These are phyloP conservation scores for Trichoderma sp. DNA, from an alignment of 2,329 filamentous ascomycete genomes.

Conservation along the genomic window DNA sequence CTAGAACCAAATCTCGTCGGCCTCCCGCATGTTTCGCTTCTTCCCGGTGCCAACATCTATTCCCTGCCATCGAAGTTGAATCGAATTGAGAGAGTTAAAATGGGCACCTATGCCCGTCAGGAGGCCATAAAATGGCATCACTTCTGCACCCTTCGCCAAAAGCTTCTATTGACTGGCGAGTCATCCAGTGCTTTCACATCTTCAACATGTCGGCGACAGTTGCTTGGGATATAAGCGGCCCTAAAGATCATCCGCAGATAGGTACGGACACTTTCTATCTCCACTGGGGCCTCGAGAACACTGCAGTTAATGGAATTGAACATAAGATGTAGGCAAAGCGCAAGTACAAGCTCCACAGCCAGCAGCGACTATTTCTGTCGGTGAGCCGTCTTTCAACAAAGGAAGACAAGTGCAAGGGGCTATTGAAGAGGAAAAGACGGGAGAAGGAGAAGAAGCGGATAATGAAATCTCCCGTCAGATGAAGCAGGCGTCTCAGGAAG, in stretches of 20 bases:
- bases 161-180: neutral
- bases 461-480: neutral
- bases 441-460: too few relatives aligned
- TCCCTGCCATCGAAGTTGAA: neutral
- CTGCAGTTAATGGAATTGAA: too few relatives aligned
- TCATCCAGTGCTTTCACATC: neutral
- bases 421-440: too few relatives aligned
- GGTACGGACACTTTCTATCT: too few relatives aligned
- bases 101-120: neutral
- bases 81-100: neutral
- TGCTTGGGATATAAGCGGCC: neutral
- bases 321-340: too few relatives aligned
- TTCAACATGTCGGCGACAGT: neutral
- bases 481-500: neutral
- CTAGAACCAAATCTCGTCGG: neutral
- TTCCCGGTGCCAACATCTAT: neutral
- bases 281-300: too few relatives aligned
- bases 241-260: too few relatives aligned
- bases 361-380: too few relatives aligned
- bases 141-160: neutral
- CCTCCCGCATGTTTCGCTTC: neutral
- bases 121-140: neutral
- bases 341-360: too few relatives aligned
- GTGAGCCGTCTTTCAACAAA: too few relatives aligned
- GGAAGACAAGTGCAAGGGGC: too few relatives aligned